Percentiles rank a stretch among this genome's conserved stretches.
These are phyloP conservation scores for Candida maesae DNA, from an alignment of 805 yeast species.

Conservation along the genomic window DNA sequence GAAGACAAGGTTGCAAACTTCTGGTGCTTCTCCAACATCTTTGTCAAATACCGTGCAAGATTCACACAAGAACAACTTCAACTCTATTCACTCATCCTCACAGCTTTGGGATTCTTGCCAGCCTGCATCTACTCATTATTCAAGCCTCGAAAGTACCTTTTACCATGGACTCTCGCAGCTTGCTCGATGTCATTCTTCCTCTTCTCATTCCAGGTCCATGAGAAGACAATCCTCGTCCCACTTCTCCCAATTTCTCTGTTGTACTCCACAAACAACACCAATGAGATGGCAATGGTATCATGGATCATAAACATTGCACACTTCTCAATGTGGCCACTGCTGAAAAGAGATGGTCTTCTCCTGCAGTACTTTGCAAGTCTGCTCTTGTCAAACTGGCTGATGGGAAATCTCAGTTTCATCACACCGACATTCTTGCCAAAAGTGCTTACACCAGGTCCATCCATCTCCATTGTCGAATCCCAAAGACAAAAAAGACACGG, in stretches of 20 bases:
- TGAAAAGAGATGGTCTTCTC: conserved; percentile 67
- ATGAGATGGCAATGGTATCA: conserved; percentile 65
- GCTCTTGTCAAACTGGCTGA: conserved; percentile 71
- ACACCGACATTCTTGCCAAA: conserved; percentile 42
- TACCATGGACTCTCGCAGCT: conserved; percentile 74
- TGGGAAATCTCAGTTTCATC: conserved; percentile 58
- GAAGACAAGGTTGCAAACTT: conserved; percentile 97
- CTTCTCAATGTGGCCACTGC: conserved; percentile 85
- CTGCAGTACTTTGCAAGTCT: conserved; percentile 68
- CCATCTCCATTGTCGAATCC: conserved; percentile 31
- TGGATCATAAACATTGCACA: conserved; percentile 86
- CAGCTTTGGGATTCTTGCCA: conserved; percentile 53
- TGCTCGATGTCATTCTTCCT: conserved; percentile 85
- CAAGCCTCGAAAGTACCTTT: conserved; percentile 46
- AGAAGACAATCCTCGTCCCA: conserved; percentile 86
- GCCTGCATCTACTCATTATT: conserved; percentile 47
- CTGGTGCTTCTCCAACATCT: conserved; percentile 90
- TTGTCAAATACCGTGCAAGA: conserved; percentile 61
- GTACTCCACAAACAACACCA: conserved; percentile 46
- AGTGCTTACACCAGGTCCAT: conserved; percentile 42
- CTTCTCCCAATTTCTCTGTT: conserved; percentile 78
- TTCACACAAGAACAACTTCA: conserved; percentile 60
- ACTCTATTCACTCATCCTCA: conserved; percentile 48
- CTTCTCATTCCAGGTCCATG: conserved; percentile 95
- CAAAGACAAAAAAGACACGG: conserved; percentile 36